Percentiles rank a stretch among this genome's conserved stretches.
These are phyloP conservation scores for Flammula alnicola DNA, from an alignment of 1,284 basidiomycete species.

Conservation along the genomic window DNA sequence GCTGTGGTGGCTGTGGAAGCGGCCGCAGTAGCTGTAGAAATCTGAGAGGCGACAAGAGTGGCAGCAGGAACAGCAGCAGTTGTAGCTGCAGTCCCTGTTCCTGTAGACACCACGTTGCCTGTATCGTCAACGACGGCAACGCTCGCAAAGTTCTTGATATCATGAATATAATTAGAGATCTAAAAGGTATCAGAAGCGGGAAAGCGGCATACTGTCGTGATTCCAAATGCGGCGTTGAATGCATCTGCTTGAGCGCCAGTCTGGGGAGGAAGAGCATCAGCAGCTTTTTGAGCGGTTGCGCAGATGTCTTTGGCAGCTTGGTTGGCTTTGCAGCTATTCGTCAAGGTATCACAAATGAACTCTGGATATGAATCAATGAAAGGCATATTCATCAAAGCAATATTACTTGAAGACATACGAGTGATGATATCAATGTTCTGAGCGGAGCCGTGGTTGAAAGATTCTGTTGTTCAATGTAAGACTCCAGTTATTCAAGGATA, in stretches of 20 bases:
- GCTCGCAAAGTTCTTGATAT: constrained; percentile 3
- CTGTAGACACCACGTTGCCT: constrained; percentile 32
- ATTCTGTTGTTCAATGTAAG: constrained; percentile 33
- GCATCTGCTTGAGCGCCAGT: constrained; percentile 62
- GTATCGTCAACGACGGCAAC: constrained; percentile 43
- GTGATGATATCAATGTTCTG: constrained; percentile 58
- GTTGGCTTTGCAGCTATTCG: constrained; percentile 55
- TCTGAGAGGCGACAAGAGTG: neutral
- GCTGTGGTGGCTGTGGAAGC: constrained; percentile 1
- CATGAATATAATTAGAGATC: neutral
- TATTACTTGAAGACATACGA: constrained; percentile 23
- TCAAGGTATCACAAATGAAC: constrained; percentile 60
- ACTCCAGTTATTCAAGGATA: neutral
- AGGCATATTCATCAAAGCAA: constrained; percentile 1
- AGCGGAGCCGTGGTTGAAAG: constrained; percentile 58
- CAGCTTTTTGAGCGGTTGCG: constrained; percentile 45
- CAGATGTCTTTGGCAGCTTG: constrained; percentile 55
- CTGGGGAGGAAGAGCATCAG: constrained; percentile 42
- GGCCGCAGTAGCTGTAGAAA: constrained; percentile 17
- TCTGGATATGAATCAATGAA: constrained; percentile 26
- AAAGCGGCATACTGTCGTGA: constrained; percentile 39
- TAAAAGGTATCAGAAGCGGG: neutral
- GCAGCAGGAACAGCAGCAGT: constrained; percentile 2
- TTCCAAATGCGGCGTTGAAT: constrained; percentile 61
- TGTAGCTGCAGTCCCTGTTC: neutral